These are phyloP conservation scores for Aspergillus heteromorphus DNA, from an alignment of 495 filamentous ascomycete genomes.

Conservation along the genomic window DNA sequence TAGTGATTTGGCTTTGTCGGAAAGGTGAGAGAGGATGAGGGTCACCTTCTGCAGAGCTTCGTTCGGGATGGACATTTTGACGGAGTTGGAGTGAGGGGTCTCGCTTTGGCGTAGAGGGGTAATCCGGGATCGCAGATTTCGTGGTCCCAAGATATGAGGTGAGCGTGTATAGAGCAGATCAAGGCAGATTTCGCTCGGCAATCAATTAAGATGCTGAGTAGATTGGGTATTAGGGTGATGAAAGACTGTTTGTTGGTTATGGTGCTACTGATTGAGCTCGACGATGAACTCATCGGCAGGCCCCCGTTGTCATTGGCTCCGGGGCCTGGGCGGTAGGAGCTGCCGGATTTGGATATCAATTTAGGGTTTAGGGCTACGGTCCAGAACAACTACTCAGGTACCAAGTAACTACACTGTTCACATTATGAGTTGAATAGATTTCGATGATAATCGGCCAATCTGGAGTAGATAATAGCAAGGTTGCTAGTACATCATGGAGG, in stretches of 20 bases:
- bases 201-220: background rate
- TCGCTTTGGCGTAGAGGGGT: background rate
- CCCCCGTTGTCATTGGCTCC: constrained; percentile 3
- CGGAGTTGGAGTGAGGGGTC: background rate
- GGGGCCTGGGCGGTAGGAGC: constrained; percentile 6
- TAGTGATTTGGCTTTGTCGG: constrained; percentile 2
- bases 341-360: constrained; percentile 5
- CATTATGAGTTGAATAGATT: background rate
- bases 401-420: background rate
- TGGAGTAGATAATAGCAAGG: background rate
- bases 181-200: background rate
- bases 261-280: background rate
- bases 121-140: background rate
- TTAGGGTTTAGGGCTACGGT: constrained; percentile 17
- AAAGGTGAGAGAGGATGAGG: background rate
- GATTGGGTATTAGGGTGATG: background rate
- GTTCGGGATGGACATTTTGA: constrained; percentile 88
- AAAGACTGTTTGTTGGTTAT: background rate
- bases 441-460: background rate
- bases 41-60: constrained; percentile 90
- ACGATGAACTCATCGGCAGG: constrained; percentile 7
- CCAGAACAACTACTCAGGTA: background rate
- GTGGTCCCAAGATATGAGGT: background rate
- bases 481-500: constrained; percentile 43
- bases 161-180: background rate